Percentiles rank a stretch among this genome's conserved stretches.
Conservation (phyloP, 768 basidiomycete species). For the Macrolepiota dolichaula region DNA sequence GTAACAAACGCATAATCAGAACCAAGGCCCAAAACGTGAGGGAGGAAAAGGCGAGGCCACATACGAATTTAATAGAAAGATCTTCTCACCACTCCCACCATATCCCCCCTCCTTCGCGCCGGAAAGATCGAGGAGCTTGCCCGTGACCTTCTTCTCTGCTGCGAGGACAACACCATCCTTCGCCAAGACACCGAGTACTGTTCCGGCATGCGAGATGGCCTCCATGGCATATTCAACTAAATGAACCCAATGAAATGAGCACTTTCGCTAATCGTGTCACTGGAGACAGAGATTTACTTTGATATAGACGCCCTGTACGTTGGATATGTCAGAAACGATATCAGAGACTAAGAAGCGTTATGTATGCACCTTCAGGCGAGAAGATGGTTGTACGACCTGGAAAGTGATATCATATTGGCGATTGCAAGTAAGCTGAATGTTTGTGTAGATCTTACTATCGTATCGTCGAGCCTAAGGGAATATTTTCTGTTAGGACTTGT, state of each 20-base stretch:
- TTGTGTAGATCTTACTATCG: constrained; percentile 65
- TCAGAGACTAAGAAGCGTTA: constrained; percentile 1
- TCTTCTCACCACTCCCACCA: constrained; percentile 97
- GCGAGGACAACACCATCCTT: constrained; percentile 90
- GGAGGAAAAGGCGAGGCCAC: constrained; percentile 24
- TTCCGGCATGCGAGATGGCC: constrained; percentile 94
- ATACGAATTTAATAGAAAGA: constrained; percentile 90
- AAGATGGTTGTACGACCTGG: constrained; percentile 96
- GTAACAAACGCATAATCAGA: not conserved
- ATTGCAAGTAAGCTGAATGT: constrained; percentile 7
- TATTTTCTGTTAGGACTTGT: not conserved
- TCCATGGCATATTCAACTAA: constrained; percentile 99
- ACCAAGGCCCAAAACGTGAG: too few species aligned
- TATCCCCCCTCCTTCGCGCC: constrained; percentile 84
- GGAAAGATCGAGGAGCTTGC: constrained; percentile 92
- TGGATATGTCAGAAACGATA: constrained; percentile 9
- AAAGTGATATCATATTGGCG: constrained; percentile 20
- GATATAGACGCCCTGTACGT: constrained; percentile 85
- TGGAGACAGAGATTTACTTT: constrained; percentile 50
- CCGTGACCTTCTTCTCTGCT: constrained; percentile 97
- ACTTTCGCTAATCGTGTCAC: not conserved
- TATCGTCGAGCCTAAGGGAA: constrained; percentile 82
- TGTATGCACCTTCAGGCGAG: constrained; percentile 85
- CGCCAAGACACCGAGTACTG: constrained; percentile 89
- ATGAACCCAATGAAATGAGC: not conserved